Evolutionary conservation across 2,329 filamentous ascomycete species (phyloP).

Genomic region (Penicillium sp.): DNA sequence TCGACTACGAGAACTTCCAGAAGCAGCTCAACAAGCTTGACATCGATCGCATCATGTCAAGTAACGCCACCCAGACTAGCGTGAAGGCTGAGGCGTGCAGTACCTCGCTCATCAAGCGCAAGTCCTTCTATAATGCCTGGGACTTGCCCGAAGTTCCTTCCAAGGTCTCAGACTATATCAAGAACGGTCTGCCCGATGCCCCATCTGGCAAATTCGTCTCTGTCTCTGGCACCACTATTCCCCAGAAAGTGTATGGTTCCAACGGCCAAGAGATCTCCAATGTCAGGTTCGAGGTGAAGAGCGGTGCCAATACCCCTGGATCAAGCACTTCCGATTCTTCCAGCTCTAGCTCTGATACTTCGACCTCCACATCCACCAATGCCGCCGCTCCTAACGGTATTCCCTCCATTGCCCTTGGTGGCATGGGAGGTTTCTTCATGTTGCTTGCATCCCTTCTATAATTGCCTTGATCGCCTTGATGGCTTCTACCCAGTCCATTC

Average conservation of each 20-base stretch:
- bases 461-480: neutral
- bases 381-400: conserved; percentile 25
- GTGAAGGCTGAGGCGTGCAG: conserved; percentile 64
- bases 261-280: conserved; percentile 60
- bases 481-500: neutral
- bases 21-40: conserved; percentile 73
- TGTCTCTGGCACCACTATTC: conserved; percentile 57
- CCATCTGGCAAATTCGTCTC: conserved; percentile 64
- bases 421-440: conserved; percentile 30
- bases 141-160: conserved; percentile 68
- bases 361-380: conserved; percentile 8
- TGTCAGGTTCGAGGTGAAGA: conserved; percentile 58
- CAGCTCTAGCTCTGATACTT: neutral
- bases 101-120: conserved; percentile 62
- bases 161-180: conserved; percentile 69
- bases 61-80: conserved; percentile 57
- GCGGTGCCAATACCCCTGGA: conserved; percentile 52
- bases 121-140: conserved; percentile 74
- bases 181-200: conserved; percentile 68
- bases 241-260: conserved; percentile 56
- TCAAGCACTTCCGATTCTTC: conserved; percentile 1
- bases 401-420: conserved; percentile 24
- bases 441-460: conserved; percentile 31
- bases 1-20: conserved; percentile 72
- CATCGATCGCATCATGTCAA: conserved; percentile 63